These are phyloP conservation scores for Pyrenophora graminea DNA, from an alignment of 2,329 filamentous ascomycete genomes.

Conservation along the genomic window DNA sequence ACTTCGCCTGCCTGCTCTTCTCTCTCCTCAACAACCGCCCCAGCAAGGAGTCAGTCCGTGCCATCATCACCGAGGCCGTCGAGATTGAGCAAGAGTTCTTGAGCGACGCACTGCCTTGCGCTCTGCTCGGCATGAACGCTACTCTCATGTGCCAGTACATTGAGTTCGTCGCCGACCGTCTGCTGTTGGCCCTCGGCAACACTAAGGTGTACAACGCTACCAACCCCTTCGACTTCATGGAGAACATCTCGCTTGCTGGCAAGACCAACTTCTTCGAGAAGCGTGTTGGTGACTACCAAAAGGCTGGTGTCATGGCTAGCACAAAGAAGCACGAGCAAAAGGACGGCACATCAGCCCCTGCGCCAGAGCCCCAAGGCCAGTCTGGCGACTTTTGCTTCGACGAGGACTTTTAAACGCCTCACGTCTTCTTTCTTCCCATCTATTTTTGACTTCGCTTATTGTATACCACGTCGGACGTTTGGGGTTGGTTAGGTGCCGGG, in stretches of 20 bases:
- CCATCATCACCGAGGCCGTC: conserved; percentile 94
- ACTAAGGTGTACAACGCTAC: conserved; percentile 88
- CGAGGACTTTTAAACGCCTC: conserved; percentile 81
- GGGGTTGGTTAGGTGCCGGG: conserved; percentile 26
- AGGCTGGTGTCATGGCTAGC: conserved; percentile 97
- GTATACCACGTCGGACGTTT: conserved; percentile 27
- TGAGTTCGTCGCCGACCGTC: conserved; percentile 96
- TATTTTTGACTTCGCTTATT: conserved; percentile 27
- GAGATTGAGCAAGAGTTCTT: conserved; percentile 96
- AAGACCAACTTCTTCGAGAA: conserved; percentile 99
- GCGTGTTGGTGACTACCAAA: conserved; percentile 98
- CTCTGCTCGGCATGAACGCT: conserved; percentile 95
- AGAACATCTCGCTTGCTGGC: conserved; percentile 97
- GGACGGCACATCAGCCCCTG: conserved; percentile 49
- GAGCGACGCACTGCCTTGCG: conserved; percentile 90
- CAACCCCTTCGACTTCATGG: conserved; percentile 99
- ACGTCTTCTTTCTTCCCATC: conserved; percentile 19
- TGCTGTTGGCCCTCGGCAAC: conserved; percentile 90
- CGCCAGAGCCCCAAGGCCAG: conserved; percentile 50
- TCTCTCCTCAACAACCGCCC: conserved; percentile 96
- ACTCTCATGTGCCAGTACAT: conserved; percentile 99
- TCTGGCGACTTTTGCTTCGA: conserved; percentile 87
- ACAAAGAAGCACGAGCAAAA: conserved; percentile 70
- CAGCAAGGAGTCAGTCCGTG: conserved; percentile 75
- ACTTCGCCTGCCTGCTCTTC: conserved; percentile 97